A percentile compares a stretch with the other conserved stretches of the same genome.
phyloP scores from a whole-genome alignment of 1,139 yeast genomes.

The Candida sanyaensis region DNA sequence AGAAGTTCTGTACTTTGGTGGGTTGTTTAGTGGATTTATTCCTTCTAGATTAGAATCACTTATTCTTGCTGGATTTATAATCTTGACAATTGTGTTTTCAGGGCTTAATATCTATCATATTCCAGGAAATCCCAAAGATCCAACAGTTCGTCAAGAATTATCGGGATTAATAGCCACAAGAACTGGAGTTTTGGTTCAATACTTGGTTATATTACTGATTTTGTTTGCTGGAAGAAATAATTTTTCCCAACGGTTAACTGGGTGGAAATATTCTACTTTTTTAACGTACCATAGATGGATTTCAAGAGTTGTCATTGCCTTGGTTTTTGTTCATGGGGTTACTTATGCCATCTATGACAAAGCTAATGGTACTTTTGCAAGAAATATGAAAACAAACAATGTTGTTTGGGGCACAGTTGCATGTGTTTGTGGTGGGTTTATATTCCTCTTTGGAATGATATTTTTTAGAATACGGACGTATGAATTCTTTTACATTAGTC shows the following conservation, averaged over 20 bases:
- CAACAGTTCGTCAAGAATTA: slow-evolving; percentile 14
- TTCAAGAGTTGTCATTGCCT: slow-evolving; percentile 23
- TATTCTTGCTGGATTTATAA: slow-evolving; percentile 40
- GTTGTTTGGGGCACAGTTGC: slow-evolving; percentile 51
- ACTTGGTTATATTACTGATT: slow-evolving; percentile 25
- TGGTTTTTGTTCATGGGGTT: slow-evolving; percentile 28
- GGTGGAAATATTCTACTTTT: slow-evolving; percentile 31
- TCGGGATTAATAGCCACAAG: slow-evolving; percentile 26
- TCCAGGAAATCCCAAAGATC: slow-evolving; percentile 23
- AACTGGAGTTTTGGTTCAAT: slow-evolving; percentile 28
- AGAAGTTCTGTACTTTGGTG: slow-evolving; percentile 17
- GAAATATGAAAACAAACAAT: slow-evolving; percentile 21
- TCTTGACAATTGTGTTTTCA: slow-evolving; percentile 42
- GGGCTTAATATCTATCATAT: slow-evolving; percentile 22
- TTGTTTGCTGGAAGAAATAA: slow-evolving; percentile 36
- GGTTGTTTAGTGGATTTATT: slow-evolving; percentile 19
- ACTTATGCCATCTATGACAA: slow-evolving; percentile 19
- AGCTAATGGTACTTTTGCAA: slow-evolving; percentile 15
- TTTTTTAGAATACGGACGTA: slow-evolving; percentile 39
- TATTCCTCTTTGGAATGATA: slow-evolving; percentile 36
- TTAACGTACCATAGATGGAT: slow-evolving; percentile 34
- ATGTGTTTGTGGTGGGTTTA: slow-evolving; percentile 33
- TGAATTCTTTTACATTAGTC: slow-evolving; percentile 39
- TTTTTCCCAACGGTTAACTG: slow-evolving; percentile 31
- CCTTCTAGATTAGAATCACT: slow-evolving; percentile 30